Conservation (phyloP, 2,329 filamentous ascomycete genomes). For the Chalaropsis ovoidea region DNA sequence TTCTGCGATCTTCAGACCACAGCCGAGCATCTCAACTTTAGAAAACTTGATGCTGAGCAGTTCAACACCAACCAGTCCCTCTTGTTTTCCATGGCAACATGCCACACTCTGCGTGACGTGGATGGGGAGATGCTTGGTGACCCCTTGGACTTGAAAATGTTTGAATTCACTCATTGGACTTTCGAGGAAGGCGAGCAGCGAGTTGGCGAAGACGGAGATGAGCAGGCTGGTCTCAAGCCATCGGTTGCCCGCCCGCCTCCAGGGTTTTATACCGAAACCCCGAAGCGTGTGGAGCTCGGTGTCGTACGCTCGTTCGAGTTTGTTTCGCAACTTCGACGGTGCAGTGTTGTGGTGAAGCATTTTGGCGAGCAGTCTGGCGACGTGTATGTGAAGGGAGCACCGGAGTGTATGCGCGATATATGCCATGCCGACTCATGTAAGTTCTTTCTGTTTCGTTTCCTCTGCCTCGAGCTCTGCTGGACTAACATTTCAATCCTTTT, state of each 20-base stretch:
- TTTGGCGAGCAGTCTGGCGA: slow-evolving; percentile 77
- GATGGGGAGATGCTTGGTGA: slow-evolving; percentile 87
- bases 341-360: slow-evolving; percentile 83
- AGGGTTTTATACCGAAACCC: background rate
- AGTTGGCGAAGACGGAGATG: slow-evolving; percentile 59
- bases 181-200: slow-evolving; percentile 79
- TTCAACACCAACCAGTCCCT: slow-evolving; percentile 25
- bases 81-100: slow-evolving; percentile 93
- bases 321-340: slow-evolving; percentile 79
- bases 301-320: slow-evolving; percentile 89
- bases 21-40: slow-evolving; percentile 35
- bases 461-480: background rate
- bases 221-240: slow-evolving; percentile 67
- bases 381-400: slow-evolving; percentile 91
- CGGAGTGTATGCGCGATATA: slow-evolving; percentile 92
- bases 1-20: slow-evolving; percentile 21
- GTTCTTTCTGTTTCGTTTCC: slow-evolving; percentile 31
- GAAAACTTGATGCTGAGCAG: slow-evolving; percentile 44
- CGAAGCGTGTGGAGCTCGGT: slow-evolving; percentile 57
- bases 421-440: slow-evolving; percentile 70
- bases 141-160: slow-evolving; percentile 95
- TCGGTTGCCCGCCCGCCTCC: slow-evolving; percentile 73
- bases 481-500: background rate
- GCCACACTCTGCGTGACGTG: slow-evolving; percentile 78
- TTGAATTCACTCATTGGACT: slow-evolving; percentile 86